Evolutionary conservation across 768 basidiomycete genomes (phyloP).

Genomic region (Rhizopogon rudus): DNA sequence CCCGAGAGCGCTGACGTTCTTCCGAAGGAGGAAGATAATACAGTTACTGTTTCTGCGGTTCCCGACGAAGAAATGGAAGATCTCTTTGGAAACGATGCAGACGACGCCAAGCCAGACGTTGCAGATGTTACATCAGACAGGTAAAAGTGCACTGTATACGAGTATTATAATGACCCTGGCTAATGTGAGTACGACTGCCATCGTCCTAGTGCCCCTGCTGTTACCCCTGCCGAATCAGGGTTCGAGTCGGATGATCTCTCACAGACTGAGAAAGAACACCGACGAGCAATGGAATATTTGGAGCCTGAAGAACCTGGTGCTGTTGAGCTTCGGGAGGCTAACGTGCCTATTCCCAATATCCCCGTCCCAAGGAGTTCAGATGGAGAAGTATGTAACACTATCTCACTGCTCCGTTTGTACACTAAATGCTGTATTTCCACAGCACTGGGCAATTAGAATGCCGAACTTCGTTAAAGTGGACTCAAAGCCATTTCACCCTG

Average conservation of each 20-base stretch:
- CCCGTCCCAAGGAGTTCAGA: constrained; percentile 78
- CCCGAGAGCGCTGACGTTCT: constrained; percentile 5
- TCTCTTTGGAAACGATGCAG: constrained; percentile 74
- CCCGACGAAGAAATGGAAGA: constrained; percentile 59
- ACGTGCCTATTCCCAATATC: constrained; percentile 82
- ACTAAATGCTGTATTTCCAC: constrained; percentile 5
- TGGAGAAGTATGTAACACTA: constrained; percentile 56
- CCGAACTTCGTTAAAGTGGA: constrained; percentile 94
- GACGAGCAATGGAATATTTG: constrained; percentile 75
- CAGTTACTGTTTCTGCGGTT: constrained; percentile 3
- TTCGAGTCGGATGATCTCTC: constrained; percentile 67
- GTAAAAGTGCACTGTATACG: constrained; percentile 25
- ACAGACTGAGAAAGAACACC: constrained; percentile 47
- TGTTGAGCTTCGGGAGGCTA: constrained; percentile 56
- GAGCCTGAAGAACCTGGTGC: constrained; percentile 69
- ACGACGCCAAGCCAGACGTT: constrained; percentile 23
- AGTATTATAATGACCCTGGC: constrained; percentile 8
- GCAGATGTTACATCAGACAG: constrained; percentile 42
- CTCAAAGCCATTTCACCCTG: constrained; percentile 84
- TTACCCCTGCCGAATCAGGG: constrained; percentile 36
- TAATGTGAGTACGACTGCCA: constrained; percentile 16
- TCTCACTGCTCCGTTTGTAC: not conserved
- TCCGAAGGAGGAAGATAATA: constrained; percentile 14
- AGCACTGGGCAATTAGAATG: constrained; percentile 88
- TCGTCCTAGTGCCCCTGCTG: constrained; percentile 32